These are phyloP conservation scores for Microsporum canis DNA, from an alignment of 2,329 filamentous ascomycete species.

Conservation along the genomic window DNA sequence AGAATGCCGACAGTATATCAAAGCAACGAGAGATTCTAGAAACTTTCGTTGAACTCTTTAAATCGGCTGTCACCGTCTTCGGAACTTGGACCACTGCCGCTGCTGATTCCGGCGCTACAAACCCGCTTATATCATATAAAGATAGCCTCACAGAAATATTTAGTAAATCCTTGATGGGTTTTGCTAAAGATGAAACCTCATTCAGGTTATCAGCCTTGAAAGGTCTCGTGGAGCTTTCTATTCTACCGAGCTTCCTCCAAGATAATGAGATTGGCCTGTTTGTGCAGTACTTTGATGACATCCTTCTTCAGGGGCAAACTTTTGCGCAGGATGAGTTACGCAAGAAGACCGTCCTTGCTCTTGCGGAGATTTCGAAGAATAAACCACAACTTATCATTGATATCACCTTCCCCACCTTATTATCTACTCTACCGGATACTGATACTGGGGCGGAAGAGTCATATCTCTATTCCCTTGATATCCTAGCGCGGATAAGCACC, in stretches of 20 bases:
- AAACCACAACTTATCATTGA: conserved; percentile 53
- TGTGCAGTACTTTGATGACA: conserved; percentile 48
- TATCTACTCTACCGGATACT: conserved; percentile 51
- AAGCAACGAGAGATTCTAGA: conserved; percentile 54
- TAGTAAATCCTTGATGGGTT: conserved; percentile 43
- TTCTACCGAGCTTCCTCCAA: conserved; percentile 37
- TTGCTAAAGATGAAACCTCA: conserved; percentile 41
- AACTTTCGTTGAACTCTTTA: conserved; percentile 46
- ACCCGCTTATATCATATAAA: conserved; percentile 38
- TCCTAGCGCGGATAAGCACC: conserved; percentile 51
- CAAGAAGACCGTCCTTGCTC: conserved; percentile 45
- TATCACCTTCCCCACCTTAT: conserved; percentile 54
- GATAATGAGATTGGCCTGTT: conserved; percentile 43
- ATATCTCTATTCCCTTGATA: conserved; percentile 50
- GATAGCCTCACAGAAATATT: conserved; percentile 45
- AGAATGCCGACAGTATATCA: conserved; percentile 49
- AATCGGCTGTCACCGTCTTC: conserved; percentile 47
- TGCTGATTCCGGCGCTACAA: conserved; percentile 24
- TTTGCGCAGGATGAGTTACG: conserved; percentile 45
- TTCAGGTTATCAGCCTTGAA: conserved; percentile 40
- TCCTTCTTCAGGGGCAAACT: conserved; percentile 48
- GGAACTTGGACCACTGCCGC: conserved; percentile 44
- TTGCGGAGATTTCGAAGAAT: conserved; percentile 51
- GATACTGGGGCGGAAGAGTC: conserved; percentile 36
- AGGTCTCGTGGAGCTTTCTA: conserved; percentile 38